Evolutionary conservation across 2,329 filamentous ascomycete species (phyloP).

Genomic region (Aspergillus hiratsukae): DNA sequence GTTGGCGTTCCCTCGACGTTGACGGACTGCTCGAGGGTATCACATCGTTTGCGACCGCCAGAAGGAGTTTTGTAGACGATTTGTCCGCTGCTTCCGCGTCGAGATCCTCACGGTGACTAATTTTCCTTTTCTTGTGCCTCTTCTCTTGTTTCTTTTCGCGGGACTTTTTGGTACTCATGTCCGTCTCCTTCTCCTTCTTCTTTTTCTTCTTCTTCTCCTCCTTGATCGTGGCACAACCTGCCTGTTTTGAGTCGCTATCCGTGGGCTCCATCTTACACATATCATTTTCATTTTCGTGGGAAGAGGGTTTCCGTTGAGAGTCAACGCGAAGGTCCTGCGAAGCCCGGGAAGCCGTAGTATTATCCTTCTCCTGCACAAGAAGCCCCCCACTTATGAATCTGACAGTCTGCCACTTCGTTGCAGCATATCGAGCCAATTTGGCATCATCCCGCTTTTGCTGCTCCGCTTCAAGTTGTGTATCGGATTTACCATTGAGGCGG

Average conservation of each 20-base stretch:
- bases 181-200: slow-evolving; percentile 16
- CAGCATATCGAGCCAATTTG: slow-evolving; percentile 68
- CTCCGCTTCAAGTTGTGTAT: slow-evolving; percentile 67
- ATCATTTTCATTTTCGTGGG: not conserved
- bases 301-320: not conserved
- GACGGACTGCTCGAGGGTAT: slow-evolving; percentile 44
- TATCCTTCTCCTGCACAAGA: slow-evolving; percentile 55
- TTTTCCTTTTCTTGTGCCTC: slow-evolving; percentile 34
- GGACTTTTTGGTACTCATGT: slow-evolving; percentile 16
- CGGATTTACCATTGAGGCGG: slow-evolving; percentile 80
- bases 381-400: slow-evolving; percentile 85
- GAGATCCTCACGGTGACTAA: slow-evolving; percentile 29
- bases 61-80: not conserved
- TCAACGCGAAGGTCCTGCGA: slow-evolving; percentile 40
- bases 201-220: slow-evolving; percentile 6
- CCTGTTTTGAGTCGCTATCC: not conserved
- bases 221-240: not conserved
- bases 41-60: slow-evolving; percentile 26
- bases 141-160: slow-evolving; percentile 28
- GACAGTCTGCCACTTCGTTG: slow-evolving; percentile 72
- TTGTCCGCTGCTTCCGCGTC: slow-evolving; percentile 5
- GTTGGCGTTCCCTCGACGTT: slow-evolving; percentile 44
- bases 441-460: slow-evolving; percentile 63
- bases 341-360: slow-evolving; percentile 32
- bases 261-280: not conserved